These are phyloP conservation scores for Basipetospora chlamydospora DNA, from an alignment of 2,329 filamentous ascomycete genomes.

Conservation along the genomic window DNA sequence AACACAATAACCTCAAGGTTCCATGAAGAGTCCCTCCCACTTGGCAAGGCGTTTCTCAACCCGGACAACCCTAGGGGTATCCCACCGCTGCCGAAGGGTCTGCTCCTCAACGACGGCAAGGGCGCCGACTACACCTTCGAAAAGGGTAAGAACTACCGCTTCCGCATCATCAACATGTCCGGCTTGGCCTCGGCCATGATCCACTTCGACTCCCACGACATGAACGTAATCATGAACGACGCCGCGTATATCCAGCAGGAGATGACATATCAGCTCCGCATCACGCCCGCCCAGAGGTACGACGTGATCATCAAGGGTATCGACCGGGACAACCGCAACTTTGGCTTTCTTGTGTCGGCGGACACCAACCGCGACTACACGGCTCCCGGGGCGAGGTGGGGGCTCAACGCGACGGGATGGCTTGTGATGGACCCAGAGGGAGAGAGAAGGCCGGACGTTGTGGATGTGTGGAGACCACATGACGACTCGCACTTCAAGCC, in stretches of 20 bases:
- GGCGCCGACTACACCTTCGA: constrained; percentile 19
- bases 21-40: constrained; percentile 24
- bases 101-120: constrained; percentile 28
- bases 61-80: constrained; percentile 22
- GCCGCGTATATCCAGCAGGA: constrained; percentile 22
- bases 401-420: constrained; percentile 27
- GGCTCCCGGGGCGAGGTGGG: constrained; percentile 13
- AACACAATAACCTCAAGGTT: constrained; percentile 35
- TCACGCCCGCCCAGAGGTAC: constrained; percentile 29
- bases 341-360: constrained; percentile 26
- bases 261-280: constrained; percentile 21
- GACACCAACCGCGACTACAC: constrained; percentile 27
- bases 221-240: constrained; percentile 31
- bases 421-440: constrained; percentile 22
- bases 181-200: constrained; percentile 28
- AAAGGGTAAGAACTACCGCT: constrained; percentile 29
- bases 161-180: constrained; percentile 31
- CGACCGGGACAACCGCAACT: constrained; percentile 23
- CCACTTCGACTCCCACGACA: constrained; percentile 27
- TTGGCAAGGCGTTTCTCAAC: constrained; percentile 24
- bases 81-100: constrained; percentile 25
- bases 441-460: constrained; percentile 16
- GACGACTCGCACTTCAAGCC: constrained; percentile 50
- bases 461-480: constrained; percentile 31
- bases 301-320: constrained; percentile 27